phyloP scores from a whole-genome alignment of 2,329 filamentous ascomycete species.

The Cladosporium sp. region DNA sequence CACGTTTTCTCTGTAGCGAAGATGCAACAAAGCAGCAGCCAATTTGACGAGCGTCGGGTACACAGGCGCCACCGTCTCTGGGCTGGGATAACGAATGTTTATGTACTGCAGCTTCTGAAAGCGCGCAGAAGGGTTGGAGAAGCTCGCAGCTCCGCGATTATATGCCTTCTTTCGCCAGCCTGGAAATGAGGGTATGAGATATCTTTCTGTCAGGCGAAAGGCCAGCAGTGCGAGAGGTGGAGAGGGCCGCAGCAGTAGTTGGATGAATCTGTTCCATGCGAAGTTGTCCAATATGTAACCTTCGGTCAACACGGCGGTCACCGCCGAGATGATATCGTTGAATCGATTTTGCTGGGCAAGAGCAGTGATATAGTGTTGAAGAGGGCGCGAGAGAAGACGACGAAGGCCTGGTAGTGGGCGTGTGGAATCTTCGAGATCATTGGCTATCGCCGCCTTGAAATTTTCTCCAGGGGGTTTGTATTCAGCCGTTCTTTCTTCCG shows the following conservation, averaged over 20 bases:
- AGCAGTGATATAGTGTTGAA: slow-evolving; percentile 48
- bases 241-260: slow-evolving; percentile 56
- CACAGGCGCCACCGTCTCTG: slow-evolving; percentile 30
- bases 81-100: slow-evolving; percentile 21
- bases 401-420: slow-evolving; percentile 1
- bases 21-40: slow-evolving; percentile 31
- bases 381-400: slow-evolving; percentile 39
- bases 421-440: not conserved
- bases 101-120: slow-evolving; percentile 25
- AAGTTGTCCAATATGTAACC: slow-evolving; percentile 70
- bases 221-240: slow-evolving; percentile 53
- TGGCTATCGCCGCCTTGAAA: not conserved
- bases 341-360: slow-evolving; percentile 47
- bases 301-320: slow-evolving; percentile 51
- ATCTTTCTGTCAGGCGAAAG: slow-evolving; percentile 66
- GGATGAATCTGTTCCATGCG: slow-evolving; percentile 76
- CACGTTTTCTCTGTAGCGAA: slow-evolving; percentile 31
- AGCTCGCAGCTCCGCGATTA: not conserved
- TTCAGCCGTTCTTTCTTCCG: not conserved
- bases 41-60: slow-evolving; percentile 41
- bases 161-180: slow-evolving; percentile 53
- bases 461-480: not conserved
- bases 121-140: slow-evolving; percentile 7
- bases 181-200: slow-evolving; percentile 71
- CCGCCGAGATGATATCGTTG: slow-evolving; percentile 31